These are phyloP conservation scores for Syzygium aqueum DNA, from an alignment of 345 rosid genomes.

Conservation along the genomic window DNA sequence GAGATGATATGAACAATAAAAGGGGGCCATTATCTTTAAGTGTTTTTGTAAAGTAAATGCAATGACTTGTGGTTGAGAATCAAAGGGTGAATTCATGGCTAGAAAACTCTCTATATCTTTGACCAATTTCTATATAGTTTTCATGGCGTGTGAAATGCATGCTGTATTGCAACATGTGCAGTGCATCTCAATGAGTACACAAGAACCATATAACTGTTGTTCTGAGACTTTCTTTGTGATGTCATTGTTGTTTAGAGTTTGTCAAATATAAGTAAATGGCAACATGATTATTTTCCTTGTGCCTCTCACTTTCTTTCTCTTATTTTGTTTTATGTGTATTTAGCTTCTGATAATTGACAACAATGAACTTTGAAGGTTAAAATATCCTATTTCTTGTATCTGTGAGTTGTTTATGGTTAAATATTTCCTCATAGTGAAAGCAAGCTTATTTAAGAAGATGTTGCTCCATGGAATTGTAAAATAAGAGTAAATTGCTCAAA, in stretches of 20 bases:
- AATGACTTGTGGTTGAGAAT: background rate
- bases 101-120: background rate
- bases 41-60: background rate
- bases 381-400: background rate
- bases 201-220: background rate
- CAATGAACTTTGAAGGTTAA: background rate
- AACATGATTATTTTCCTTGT: background rate
- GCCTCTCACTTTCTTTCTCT: background rate
- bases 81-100: background rate
- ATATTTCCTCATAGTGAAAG: background rate
- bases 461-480: background rate
- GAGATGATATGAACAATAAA: background rate
- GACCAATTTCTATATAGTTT: background rate
- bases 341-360: background rate
- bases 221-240: background rate
- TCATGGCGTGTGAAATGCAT: background rate
- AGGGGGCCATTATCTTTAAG: background rate
- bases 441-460: background rate
- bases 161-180: background rate
- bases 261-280: background rate
- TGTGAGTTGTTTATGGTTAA: background rate
- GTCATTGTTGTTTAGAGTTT: background rate
- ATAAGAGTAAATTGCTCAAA: background rate
- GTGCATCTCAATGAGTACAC: background rate
- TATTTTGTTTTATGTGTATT: background rate